Percentiles rank a stretch among this genome's conserved stretches.
These are phyloP conservation scores for Colletotrichum tofieldiae DNA, from an alignment of 2,329 filamentous ascomycete genomes.

Conservation along the genomic window DNA sequence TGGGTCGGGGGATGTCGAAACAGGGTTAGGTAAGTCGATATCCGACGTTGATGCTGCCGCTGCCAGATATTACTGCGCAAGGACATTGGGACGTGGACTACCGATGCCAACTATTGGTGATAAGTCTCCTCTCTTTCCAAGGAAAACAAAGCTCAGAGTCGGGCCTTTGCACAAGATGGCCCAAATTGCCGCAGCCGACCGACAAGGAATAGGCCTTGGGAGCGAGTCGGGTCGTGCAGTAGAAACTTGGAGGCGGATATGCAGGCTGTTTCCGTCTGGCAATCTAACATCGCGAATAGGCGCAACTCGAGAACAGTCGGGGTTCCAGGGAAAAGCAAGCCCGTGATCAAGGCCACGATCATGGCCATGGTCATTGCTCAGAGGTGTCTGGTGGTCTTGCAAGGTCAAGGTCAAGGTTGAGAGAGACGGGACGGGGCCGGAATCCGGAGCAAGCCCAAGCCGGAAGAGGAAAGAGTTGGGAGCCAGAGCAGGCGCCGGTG, in stretches of 20 bases:
- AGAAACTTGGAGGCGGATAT: background rate
- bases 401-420: conserved; percentile 20
- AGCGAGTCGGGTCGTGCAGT: conserved; percentile 6
- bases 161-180: conserved; percentile 31
- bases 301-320: conserved; percentile 4
- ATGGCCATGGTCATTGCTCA: conserved; percentile 3
- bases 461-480: background rate
- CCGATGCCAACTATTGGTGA: conserved; percentile 23
- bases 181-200: conserved; percentile 12
- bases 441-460: conserved; percentile 5
- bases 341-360: background rate
- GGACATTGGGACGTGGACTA: conserved; percentile 26
- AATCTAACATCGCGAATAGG: background rate
- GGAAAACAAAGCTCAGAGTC: conserved; percentile 23
- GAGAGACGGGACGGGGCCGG: conserved; percentile 12
- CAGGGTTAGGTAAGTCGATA: conserved; percentile 23
- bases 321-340: conserved; percentile 6
- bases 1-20: background rate
- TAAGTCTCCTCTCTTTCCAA: conserved; percentile 33
- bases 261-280: background rate
- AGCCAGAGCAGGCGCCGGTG: conserved; percentile 3
- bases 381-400: background rate
- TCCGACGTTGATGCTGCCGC: conserved; percentile 27
- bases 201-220: conserved; percentile 30
- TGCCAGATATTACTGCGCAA: conserved; percentile 3